Evolutionary conservation across 225 moss, liverwort and hornwort species (phyloP).

Genomic region (Pseudoscleropodium purum): DNA sequence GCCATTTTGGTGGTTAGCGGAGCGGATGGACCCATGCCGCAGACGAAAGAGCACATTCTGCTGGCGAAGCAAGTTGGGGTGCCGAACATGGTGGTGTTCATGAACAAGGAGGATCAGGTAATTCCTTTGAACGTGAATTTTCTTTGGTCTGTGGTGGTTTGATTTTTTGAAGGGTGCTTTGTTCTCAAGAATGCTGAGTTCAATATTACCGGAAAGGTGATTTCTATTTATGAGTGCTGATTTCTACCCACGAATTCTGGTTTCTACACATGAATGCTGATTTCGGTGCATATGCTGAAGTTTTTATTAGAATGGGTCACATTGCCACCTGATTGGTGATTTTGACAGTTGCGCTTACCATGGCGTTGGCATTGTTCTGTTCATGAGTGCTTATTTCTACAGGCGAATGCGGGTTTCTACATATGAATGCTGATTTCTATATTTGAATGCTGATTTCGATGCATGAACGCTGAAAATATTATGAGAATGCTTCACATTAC

Average conservation of each 20-base stretch:
- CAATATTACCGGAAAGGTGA: background rate
- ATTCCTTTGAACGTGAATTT: background rate
- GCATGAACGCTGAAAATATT: background rate
- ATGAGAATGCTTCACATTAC: background rate
- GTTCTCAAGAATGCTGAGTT: background rate
- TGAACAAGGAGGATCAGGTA: constrained; percentile 69
- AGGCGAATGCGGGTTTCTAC: background rate
- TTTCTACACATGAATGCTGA: background rate
- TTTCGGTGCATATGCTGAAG: background rate
- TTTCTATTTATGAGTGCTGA: background rate
- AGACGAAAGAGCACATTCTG: constrained; percentile 86
- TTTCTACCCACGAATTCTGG: background rate
- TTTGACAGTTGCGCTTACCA: background rate
- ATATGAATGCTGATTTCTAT: background rate
- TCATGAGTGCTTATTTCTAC: background rate
- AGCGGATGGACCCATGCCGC: constrained; percentile 85
- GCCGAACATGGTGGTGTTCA: constrained; percentile 67
- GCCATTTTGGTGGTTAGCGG: constrained; percentile 71
- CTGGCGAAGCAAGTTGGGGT: constrained; percentile 75
- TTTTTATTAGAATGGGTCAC: background rate
- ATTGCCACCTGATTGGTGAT: background rate
- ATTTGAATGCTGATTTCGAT: background rate
- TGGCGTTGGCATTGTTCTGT: background rate
- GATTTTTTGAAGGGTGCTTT: background rate
- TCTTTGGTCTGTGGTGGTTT: background rate